Evolutionary conservation across 2,329 filamentous ascomycete genomes (phyloP).

Genomic region (Colletotrichum neosansevieriae): DNA sequence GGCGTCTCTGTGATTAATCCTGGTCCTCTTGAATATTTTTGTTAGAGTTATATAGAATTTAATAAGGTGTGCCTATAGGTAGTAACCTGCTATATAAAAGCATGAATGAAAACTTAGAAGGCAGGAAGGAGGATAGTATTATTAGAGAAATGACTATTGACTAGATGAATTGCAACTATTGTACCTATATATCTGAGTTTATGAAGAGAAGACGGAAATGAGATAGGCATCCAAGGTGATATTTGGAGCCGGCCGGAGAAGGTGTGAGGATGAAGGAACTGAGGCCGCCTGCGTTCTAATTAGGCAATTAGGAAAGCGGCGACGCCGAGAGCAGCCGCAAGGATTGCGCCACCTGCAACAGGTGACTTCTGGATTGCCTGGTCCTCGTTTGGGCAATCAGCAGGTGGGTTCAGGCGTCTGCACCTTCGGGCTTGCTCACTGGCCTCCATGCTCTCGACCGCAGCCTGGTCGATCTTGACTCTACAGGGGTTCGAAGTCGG

Average conservation of each 20-base stretch:
- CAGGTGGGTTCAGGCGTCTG: slow-evolving; percentile 30
- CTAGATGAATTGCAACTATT: not conserved
- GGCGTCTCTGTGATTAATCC: not conserved
- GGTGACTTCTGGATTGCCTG: slow-evolving; percentile 19
- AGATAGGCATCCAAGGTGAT: too few relatives aligned
- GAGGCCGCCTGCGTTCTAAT: not conserved
- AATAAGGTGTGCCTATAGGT: too few relatives aligned
- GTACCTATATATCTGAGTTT: not conserved
- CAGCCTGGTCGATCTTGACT: slow-evolving; percentile 40
- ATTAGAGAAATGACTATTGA: too few relatives aligned
- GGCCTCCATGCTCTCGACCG: slow-evolving; percentile 41
- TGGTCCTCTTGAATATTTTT: too few relatives aligned
- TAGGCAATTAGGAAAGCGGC: slow-evolving; percentile 11
- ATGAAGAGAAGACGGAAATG: not conserved
- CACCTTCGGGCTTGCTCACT: slow-evolving; percentile 22
- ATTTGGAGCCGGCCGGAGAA: not conserved
- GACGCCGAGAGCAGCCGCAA: slow-evolving; percentile 29
- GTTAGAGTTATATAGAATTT: too few relatives aligned
- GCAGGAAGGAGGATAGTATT: too few relatives aligned
- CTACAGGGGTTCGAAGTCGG: slow-evolving; percentile 40
- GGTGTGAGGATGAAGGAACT: not conserved
- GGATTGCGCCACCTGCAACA: slow-evolving; percentile 19
- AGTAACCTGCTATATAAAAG: too few relatives aligned
- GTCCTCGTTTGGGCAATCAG: slow-evolving; percentile 40
- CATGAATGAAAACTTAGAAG: too few relatives aligned